Conservation (phyloP, 2,329 filamentous ascomycete species). For the Tolypocladium paradoxum region DNA sequence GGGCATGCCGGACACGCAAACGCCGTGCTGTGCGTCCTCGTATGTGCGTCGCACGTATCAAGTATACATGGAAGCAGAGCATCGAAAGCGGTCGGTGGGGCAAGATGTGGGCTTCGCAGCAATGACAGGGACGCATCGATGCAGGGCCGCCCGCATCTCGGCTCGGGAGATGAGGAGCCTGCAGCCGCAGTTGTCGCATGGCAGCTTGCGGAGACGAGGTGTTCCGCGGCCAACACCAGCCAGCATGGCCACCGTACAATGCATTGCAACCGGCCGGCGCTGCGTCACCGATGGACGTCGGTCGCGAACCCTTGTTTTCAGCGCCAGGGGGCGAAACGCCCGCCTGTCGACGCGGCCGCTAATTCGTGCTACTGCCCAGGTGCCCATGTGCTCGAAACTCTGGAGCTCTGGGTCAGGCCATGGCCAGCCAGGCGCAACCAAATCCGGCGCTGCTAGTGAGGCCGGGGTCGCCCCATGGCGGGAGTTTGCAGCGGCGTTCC, state of each 20-base stretch:
- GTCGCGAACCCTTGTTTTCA: neutral
- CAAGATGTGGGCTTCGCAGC: neutral
- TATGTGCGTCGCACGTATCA: neutral
- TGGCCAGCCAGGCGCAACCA: neutral
- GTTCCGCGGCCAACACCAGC: neutral
- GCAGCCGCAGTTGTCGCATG: neutral
- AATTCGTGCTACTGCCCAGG: neutral
- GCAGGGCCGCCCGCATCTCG: neutral
- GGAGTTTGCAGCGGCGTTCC: slow-evolving; percentile 11
- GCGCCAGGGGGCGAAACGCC: neutral
- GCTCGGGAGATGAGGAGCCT: neutral
- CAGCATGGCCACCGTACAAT: no score
- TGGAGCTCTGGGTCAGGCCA: neutral
- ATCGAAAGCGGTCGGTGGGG: neutral
- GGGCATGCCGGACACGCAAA: neutral
- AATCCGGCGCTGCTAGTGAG: neutral
- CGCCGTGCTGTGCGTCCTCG: neutral
- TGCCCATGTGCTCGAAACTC: neutral
- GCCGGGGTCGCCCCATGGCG: neutral
- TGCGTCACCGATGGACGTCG: neutral
- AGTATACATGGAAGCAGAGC: neutral
- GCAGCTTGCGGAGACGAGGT: neutral
- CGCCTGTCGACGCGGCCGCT: neutral
- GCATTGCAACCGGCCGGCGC: neutral
- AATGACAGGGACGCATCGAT: neutral